These are phyloP conservation scores for Diaporthe amygdali DNA, from an alignment of 2,329 filamentous ascomycete genomes.

Conservation along the genomic window DNA sequence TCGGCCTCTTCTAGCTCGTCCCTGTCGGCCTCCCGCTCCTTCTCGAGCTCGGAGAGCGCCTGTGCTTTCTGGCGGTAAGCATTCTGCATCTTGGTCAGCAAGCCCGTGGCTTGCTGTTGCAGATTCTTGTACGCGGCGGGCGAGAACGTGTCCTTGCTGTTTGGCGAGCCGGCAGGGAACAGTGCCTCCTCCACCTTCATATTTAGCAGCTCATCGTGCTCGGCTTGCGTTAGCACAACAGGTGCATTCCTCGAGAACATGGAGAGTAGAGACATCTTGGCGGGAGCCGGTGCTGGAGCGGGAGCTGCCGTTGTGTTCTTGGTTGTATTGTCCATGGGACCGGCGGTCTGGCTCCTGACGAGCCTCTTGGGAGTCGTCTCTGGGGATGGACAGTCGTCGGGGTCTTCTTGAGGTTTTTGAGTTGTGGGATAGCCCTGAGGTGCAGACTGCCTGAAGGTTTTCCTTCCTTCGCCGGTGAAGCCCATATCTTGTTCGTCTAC, in stretches of 20 bases:
- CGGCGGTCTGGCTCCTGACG: conserved; percentile 32
- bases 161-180: conserved; percentile 50
- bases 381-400: conserved; percentile 30
- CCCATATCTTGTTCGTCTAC: conserved; percentile 43
- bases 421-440: conserved; percentile 7
- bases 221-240: conserved; percentile 28
- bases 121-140: conserved; percentile 66
- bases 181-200: conserved; percentile 61
- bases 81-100: conserved; percentile 61
- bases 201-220: conserved; percentile 59
- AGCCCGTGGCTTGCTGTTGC: conserved; percentile 60
- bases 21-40: conserved; percentile 56
- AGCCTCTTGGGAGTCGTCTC: conserved; percentile 39
- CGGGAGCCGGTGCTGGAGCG: conserved; percentile 21
- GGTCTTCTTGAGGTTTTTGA: conserved; percentile 7
- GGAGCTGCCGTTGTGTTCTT: conserved; percentile 20
- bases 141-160: conserved; percentile 57
- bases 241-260: conserved; percentile 30
- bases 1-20: conserved; percentile 64
- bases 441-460: conserved; percentile 29
- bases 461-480: conserved; percentile 46
- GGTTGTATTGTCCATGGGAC: conserved; percentile 17
- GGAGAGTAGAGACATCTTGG: conserved; percentile 38
- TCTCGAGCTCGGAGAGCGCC: conserved; percentile 54
- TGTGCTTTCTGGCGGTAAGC: conserved; percentile 61